Evolutionary conservation across 139 green algal species (phyloP), one percentile per base, ranked within the genome.

Genomic region (Marvania coccoides): DNA sequence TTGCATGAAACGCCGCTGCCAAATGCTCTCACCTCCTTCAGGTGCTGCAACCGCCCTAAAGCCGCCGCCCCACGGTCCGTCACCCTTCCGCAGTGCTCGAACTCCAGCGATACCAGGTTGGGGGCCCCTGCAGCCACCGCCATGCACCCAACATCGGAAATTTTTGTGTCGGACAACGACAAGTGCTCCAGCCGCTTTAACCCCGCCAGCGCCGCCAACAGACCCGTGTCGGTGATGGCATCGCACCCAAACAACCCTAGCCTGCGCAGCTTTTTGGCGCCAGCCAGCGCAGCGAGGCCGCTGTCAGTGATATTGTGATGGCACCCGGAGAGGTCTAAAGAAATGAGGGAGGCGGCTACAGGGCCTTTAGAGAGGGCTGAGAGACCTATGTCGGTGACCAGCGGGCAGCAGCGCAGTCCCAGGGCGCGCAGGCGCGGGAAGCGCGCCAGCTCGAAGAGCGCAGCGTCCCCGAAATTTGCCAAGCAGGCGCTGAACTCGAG

Each of bases 301-400:
- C 6, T 10, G 33, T 66, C 33, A 10, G 58, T 66, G 12, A 66
- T 23, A n/a, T 63, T 63, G 9, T 47, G 26, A n/a, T 51, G n/a
- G 55, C 12, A 10, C 15, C 55, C 55, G 1, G 35, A 30, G 7
- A 63, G 36, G 12, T 63, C 55, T n/a, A 63, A 26, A 6, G 12
- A 15, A 26, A n/a, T 63, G 7, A 63, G 55, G 15, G 19, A 38
- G 35, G 15, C 23, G 10, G 55, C 19, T 15, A 6, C 7, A 19
- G 10, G 12, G 8, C 29, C 6, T 66, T 2, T 28, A 24, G 6
- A 19, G 29, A 66, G 30, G 28, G 33, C 10, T 26, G 2, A 12
- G 31, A 66, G 30, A 13, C 58, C 58, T 24, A 66, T 66, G 58
- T 66, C 58, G 10, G 40, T 57, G 10, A 66, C 58, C 31, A 36